Base-by-base conservation (phyloP, 805 yeast genomes). In the Cyberlindnera mississippiensis region DNA sequence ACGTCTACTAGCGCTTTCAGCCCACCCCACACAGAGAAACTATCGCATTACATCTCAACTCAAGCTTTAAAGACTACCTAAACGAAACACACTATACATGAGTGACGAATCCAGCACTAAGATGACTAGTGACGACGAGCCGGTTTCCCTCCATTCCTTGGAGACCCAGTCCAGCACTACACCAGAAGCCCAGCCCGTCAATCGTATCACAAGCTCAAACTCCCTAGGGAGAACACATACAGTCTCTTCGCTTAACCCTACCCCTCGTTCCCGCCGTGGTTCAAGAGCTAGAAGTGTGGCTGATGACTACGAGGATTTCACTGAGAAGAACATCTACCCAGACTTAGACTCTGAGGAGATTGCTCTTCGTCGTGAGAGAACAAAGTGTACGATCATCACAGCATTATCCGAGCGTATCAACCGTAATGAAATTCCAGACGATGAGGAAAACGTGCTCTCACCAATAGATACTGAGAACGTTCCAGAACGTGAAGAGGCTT, bases 301-400 rank as follows among this genome's bases (percentile, higher is more conserved):
- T 1, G 46, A 46, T 3, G 42, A 48, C 27, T 51, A 43, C 33
- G 43, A 43, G 1, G 41, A 41, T 2, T 56, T 45, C 39, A 35
- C 50, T 2, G 53, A 57, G 30, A 44, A 57, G 46, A 68, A 61
- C 28, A 64, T 73, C 13, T 74, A 72, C 45, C 63, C 56, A 5
- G 66, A 65, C 22, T 47, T 65, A 44, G 56, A 59, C 15, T 62
- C 64, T 1, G 59, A 64, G 13, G 61, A 62, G 38, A 64, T 75
- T 15, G 59, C 62, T 4, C 45, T 76, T 30, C 60, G 56, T 18
- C 63, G 82, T 37, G 66, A 71, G 8, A 62, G 61, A 20, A 73
- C 80, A 1, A 60, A 68, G 32, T 66, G 62, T 19, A 68, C 79
- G 0, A 68, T 76, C 29, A 54, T 72, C 18, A 61, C 61, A n/a